phyloP scores from a whole-genome alignment of 2,329 filamentous ascomycete genomes.

The Huntiella decipiens region DNA sequence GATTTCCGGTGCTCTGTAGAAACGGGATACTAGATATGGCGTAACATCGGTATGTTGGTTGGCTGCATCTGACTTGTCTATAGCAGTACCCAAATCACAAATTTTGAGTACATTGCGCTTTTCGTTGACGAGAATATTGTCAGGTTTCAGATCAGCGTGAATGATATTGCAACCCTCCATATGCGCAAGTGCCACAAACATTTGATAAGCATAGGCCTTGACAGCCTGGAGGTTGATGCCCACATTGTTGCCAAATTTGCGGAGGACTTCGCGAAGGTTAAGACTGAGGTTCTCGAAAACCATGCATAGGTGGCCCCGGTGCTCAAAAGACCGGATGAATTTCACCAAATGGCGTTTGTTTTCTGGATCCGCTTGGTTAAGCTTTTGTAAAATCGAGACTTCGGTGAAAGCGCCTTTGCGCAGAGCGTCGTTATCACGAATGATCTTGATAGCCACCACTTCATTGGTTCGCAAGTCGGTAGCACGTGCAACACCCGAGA shows the following conservation, averaged over 20 bases:
- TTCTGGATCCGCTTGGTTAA: constrained; percentile 69
- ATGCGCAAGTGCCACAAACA: constrained; percentile 73
- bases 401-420: constrained; percentile 85
- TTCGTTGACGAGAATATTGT: constrained; percentile 87
- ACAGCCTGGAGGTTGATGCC: constrained; percentile 82
- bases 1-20: constrained; percentile 92
- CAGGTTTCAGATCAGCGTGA: constrained; percentile 90
- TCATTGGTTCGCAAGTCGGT: constrained; percentile 55
- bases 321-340: constrained; percentile 73
- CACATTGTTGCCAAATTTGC: constrained; percentile 87
- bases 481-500: constrained; percentile 85
- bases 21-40: constrained; percentile 87
- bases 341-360: constrained; percentile 84
- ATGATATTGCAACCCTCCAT: constrained; percentile 85
- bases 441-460: constrained; percentile 91
- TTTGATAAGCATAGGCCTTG: constrained; percentile 78
- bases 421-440: constrained; percentile 87
- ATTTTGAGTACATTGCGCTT: constrained; percentile 74
- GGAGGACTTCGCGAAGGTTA: constrained; percentile 83
- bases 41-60: constrained; percentile 67
- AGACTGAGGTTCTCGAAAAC: constrained; percentile 89
- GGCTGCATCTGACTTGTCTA: constrained; percentile 61
- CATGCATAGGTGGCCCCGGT: constrained; percentile 89
- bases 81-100: constrained; percentile 91
- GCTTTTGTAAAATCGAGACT: constrained; percentile 76